Conservation (phyloP, 495 filamentous ascomycete genomes). For the Xylaria grammica region DNA sequence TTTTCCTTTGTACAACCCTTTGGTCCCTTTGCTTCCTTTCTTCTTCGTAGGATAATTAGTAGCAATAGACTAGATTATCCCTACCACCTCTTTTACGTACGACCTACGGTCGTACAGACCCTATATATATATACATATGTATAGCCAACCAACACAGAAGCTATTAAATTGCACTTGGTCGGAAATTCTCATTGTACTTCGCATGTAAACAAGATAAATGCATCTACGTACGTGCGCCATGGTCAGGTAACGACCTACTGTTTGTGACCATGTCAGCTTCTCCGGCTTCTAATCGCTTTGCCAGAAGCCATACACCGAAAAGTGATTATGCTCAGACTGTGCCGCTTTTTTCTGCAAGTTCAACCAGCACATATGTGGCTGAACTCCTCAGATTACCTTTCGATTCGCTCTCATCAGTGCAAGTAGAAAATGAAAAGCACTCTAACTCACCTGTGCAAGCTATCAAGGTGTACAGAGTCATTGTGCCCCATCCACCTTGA, state of each 20-base stretch:
- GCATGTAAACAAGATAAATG: too few species aligned
- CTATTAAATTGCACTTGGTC: too few species aligned
- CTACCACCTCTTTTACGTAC: too few species aligned
- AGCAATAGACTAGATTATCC: too few species aligned
- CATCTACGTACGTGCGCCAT: not conserved
- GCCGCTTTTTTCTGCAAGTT: constrained; percentile 20
- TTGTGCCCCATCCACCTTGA: not conserved
- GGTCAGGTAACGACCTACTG: not conserved
- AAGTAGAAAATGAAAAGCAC: not conserved
- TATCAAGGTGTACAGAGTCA: not conserved
- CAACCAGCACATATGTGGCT: constrained; percentile 22
- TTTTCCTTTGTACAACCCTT: too few species aligned
- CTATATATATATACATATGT: too few species aligned
- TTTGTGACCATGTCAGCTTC: not conserved
- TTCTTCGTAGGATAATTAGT: too few species aligned
- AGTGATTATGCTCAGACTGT: constrained; percentile 21
- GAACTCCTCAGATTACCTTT: constrained; percentile 25
- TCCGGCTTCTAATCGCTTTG: not conserved
- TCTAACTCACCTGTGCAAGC: constrained; percentile 7
- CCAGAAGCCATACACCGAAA: not conserved
- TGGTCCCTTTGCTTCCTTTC: too few species aligned
- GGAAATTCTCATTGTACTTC: too few species aligned
- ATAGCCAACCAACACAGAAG: too few species aligned
- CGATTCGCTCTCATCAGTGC: constrained; percentile 19
- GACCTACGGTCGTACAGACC: too few species aligned